Base-by-base conservation (phyloP, 129 eudicot species). In the Mikania micrantha region DNA sequence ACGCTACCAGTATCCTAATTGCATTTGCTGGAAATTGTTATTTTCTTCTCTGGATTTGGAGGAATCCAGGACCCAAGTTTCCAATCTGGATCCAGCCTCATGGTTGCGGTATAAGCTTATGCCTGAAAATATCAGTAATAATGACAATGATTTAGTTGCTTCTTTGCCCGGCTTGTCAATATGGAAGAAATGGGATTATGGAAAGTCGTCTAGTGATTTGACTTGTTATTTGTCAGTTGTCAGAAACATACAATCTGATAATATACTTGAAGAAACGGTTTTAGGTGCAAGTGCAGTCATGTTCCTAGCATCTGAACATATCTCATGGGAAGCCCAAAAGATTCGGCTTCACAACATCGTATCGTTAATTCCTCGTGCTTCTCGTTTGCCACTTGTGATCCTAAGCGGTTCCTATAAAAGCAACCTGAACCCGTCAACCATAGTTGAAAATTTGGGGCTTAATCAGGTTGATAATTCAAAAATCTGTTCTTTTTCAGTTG, bases 21-120 rank as follows among this genome's bases (percentile, higher is more conserved):
- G 88, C 77, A 73, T 89, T 70, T 86, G 95, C 83, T 94, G 99
- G 99, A 94, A 94, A 81, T 57, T 89, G 16, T 57, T 89, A 45
- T 57, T 79, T 50, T 91, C 74, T 72, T 80, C 87, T 68, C 54
- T 73, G 19, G 64, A 71, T 47, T 27, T 28, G 17, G 76, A 61
- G 16, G 73, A 61, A 62, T 57, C 57, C n/a, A 74, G 74, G 60
- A 63, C 52, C 50, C 61, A 70, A 12, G 69, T 73, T 39, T 65
- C 81, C 25, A 57, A 48, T 27, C 70, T 70, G 13, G 67, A 74
- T 60, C 78, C 76, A 54, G 77, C 60, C 57, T 71, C 81, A 35
- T 93, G 96, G 96, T 42, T 93, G 64, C 76, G 42, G 20, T 76
- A 83, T 64, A 93, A 93, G 77, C 84, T 93, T 63, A 83, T 93